These are phyloP conservation scores for Harrya chromipes DNA, from an alignment of 768 basidiomycete genomes.

Conservation along the genomic window DNA sequence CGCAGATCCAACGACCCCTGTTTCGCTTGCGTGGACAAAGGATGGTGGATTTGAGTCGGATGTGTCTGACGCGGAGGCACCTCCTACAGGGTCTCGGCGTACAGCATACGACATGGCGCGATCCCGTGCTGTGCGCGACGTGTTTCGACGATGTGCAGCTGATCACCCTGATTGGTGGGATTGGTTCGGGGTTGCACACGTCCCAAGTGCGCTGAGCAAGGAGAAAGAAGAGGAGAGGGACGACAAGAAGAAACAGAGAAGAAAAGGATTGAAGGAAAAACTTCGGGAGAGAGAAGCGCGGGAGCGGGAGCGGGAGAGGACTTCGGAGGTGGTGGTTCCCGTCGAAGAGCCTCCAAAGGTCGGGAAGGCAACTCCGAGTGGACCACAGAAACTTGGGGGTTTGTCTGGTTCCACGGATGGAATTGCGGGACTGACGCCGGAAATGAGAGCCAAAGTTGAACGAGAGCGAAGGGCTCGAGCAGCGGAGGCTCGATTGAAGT, in stretches of 20 bases:
- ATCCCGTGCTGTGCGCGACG: constrained; percentile 71
- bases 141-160: constrained; percentile 83
- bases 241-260: constrained; percentile 78
- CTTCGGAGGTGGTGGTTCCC: constrained; percentile 17
- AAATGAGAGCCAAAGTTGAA: constrained; percentile 88
- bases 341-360: constrained; percentile 10
- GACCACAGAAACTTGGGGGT: constrained; percentile 77
- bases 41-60: constrained; percentile 26
- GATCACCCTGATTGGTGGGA: constrained; percentile 87
- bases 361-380: constrained; percentile 28
- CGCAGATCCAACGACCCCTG: constrained; percentile 78
- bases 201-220: constrained; percentile 79
- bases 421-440: constrained; percentile 76
- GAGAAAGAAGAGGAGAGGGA: constrained; percentile 87
- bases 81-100: constrained; percentile 40
- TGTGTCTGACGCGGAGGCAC: constrained; percentile 20
- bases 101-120: constrained; percentile 86
- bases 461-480: constrained; percentile 90
- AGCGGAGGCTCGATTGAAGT: constrained; percentile 81
- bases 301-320: constrained; percentile 48
- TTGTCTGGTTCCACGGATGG: constrained; percentile 56
- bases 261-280: constrained; percentile 82
- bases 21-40: constrained; percentile 35
- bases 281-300: constrained; percentile 77
- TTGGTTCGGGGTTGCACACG: constrained; percentile 81